Conservation (phyloP, 2,329 filamentous ascomycete species). For the Uncinocarpus reesii region DNA sequence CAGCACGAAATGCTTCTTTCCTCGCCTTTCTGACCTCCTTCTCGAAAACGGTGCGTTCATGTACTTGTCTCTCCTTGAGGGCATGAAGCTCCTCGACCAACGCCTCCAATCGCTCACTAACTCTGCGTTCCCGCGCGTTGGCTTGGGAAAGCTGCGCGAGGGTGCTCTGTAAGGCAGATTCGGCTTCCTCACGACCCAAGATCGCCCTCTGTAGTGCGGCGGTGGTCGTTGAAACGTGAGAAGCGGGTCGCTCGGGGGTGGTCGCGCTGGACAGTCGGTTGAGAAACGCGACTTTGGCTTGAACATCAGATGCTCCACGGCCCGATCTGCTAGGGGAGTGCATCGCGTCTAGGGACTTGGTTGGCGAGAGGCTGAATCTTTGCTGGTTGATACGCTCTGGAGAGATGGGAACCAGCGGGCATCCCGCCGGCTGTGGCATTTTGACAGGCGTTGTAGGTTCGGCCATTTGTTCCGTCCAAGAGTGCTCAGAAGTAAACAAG, state of each 20-base stretch:
- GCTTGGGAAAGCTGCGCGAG: slow-evolving; percentile 34
- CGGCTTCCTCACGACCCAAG: slow-evolving; percentile 39
- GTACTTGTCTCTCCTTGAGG: slow-evolving; percentile 42
- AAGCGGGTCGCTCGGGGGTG: slow-evolving; percentile 25
- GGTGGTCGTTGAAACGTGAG: slow-evolving; percentile 30
- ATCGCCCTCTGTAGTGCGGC: slow-evolving; percentile 38
- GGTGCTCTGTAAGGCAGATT: slow-evolving; percentile 29
- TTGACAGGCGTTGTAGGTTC: slow-evolving; percentile 14
- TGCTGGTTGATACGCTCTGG: slow-evolving; percentile 43
- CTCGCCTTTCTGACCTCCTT: slow-evolving; percentile 47
- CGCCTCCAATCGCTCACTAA: slow-evolving; percentile 37
- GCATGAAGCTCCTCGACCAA: slow-evolving; percentile 44
- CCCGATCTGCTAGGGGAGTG: slow-evolving; percentile 30
- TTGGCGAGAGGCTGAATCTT: slow-evolving; percentile 32
- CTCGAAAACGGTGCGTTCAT: slow-evolving; percentile 43
- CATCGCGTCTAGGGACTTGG: slow-evolving; percentile 28
- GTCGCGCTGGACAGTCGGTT: slow-evolving; percentile 33
- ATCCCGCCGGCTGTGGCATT: slow-evolving; percentile 22
- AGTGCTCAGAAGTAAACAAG: too few species aligned
- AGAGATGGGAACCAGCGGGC: slow-evolving; percentile 37
- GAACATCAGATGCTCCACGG: slow-evolving; percentile 36
- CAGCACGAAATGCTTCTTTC: slow-evolving; percentile 50
- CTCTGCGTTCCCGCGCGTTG: slow-evolving; percentile 35
- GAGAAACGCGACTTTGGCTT: slow-evolving; percentile 40
- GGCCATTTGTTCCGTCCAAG: neutral